Base-by-base conservation (phyloP, 192 early-diverging fungal genomes). In the Umbelopsis isabellina region DNA sequence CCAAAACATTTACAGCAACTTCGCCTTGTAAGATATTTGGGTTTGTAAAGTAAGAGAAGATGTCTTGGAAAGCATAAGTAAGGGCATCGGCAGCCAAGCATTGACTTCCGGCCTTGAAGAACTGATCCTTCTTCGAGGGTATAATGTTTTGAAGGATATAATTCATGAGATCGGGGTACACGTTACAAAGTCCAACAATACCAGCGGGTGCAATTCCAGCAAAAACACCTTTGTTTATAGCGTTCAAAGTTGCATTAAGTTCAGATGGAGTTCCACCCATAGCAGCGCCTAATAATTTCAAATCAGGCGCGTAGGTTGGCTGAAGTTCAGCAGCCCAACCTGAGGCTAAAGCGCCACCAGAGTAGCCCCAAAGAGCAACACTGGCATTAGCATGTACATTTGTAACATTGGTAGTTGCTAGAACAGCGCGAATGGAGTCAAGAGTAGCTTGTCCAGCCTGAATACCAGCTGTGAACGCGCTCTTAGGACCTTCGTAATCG, bases 291-390 rank as follows among this genome's bases (percentile, higher is more conserved):
- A 70, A 55, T 3, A 70, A 21, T 10, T 27, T 51, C 8, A 70
- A 41, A 0, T 70, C 68, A 45, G 68, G 68, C 16, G 68, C 68
- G 45, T 70, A 70, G 12, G 46, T 46, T 21, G 68, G 68, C 25
- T 70, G 68, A 4, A 70, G 23, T 46, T 48, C 27, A 20, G 68
- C 50, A 46, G 68, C 68, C 68, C 68, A 70, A 8, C 51, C 49
- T 16, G 50, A 52, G 0, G 68, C 68, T 25, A 70, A 33, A 22
- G 68, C 68, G 1, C 68, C 68, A 15, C 68, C 68, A 25, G 51
- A 55, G 21, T 70, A 70, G 22, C 68, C 68, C 68, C 68, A 70
- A 4, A 70, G 27, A 45, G 49, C 49, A n/a, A 70, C 50, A n/a
- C 18, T 22, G 23, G 68, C 68, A 25, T 48, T 18, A 23, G 13